phyloP scores from a whole-genome alignment of 495 filamentous ascomycete species.

The Aspergillus hancockii region DNA sequence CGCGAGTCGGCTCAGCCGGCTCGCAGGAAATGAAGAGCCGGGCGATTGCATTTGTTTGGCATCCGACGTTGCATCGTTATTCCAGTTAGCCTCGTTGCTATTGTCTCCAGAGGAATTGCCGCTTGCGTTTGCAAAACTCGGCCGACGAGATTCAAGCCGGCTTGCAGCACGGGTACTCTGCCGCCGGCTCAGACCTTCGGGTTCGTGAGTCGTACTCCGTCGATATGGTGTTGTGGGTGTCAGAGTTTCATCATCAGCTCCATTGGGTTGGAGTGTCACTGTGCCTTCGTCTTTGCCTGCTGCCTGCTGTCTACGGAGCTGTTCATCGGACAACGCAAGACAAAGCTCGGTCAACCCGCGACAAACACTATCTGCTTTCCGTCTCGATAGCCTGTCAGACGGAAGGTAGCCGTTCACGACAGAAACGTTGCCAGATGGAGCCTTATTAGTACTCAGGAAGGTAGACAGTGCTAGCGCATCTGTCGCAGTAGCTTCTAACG shows the following conservation, averaged over 20 bases:
- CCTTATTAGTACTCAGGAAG: conserved; percentile 69
- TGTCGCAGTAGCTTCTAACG: conserved; percentile 77
- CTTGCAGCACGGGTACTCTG: conserved; percentile 63
- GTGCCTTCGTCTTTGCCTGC: conserved; percentile 28
- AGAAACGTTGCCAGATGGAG: conserved; percentile 63
- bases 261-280: conserved; percentile 29
- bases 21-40: conserved; percentile 30
- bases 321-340: conserved; percentile 70
- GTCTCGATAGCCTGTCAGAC: conserved; percentile 79
- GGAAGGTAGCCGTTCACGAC: conserved; percentile 51
- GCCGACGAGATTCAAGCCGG: conserved; percentile 72
- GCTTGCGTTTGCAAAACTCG: conserved; percentile 56
- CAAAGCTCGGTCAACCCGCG: conserved; percentile 90
- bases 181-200: conserved; percentile 34
- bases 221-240: conserved; percentile 33
- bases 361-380: conserved; percentile 92
- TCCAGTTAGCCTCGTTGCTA: conserved; percentile 1
- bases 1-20: conserved; percentile 41
- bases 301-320: conserved; percentile 31
- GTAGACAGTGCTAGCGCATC: conserved; percentile 77
- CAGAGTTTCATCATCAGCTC: conserved; percentile 32
- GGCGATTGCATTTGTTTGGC: conserved; percentile 31
- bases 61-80: conserved; percentile 21
- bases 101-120: conserved; percentile 14
- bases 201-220: conserved; percentile 47